Evolutionary conservation across 1,139 yeast genomes (phyloP), one percentile per base, ranked within the genome.

Genomic region (Saccharomycopsis hybrid): DNA sequence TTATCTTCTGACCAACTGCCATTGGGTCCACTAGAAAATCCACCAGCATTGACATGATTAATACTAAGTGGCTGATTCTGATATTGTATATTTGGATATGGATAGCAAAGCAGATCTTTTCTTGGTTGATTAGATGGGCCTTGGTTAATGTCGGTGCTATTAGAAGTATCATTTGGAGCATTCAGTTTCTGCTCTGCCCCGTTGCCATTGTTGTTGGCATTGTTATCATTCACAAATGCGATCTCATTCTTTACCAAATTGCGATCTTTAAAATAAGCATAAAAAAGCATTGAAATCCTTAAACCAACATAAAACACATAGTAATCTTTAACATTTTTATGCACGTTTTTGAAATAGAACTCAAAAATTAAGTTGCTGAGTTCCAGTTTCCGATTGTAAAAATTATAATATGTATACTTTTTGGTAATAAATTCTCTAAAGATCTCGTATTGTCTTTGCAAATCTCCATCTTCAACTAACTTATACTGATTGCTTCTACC

Each of bases 221-320:
- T 18, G 18, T 18, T 18, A 18, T 18, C 18, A 18, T 18, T 18
- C 18, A 18, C 18, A 18, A 18, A 18, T 18, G 18, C 18, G 18
- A 18, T 18, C 18, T 18, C 18, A 18, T 18, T 18, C 18, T 18
- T 18, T 18, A 18, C 18, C 18, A 52, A 42, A 33, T 52, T 50
- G 8, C 52, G 41, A 5, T 51, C 54, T 25, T 47, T 48, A 41
- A 53, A 51, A 41, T 53, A 53, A n/a, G 38, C 18, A 35, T 53
- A 53, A 45, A 53, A 53, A 24, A 48, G 49, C 46, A 46, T 37
- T 7, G 52, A 41, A 18, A 53, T 48, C 31, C 44, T 43, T 40
- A 48, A 53, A 24, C 40, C 43, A 29, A 53, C 56, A 43, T 43
- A 53, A 36, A 53, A 53, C 43, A 44, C 48, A 41, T 53, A 53